Base-by-base conservation (phyloP, 176 grass and related monocot species). In the Oryza punctata region DNA sequence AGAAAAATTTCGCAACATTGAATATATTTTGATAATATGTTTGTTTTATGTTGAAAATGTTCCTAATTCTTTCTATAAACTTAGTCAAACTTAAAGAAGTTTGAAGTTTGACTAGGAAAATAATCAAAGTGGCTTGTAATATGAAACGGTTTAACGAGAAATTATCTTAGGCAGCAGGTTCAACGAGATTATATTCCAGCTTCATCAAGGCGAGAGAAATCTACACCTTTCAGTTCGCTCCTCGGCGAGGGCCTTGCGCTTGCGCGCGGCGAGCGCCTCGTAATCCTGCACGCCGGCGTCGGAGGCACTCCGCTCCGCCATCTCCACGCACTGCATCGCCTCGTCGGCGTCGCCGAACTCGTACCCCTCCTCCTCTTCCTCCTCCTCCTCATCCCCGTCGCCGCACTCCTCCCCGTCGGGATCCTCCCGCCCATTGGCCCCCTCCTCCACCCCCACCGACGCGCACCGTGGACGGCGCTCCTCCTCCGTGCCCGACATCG, bases 221-320 rank as follows among this genome's bases (percentile, higher is more conserved):
- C 10, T 28, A 33, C 18, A 91, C 89, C 81, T 73, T 29, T 78
- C 76, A n/a, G 87, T 82, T 16, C 63, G 73, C 26, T 93, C 77
- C 60, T 94, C 77, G 24, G 84, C 73, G 71, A 91, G 68, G 50
- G 87, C 89, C 82, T 91, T 93, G 82, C 96, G 91, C 77, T 98
- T 95, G 78, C 87, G 72, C 41, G 80, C 83, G 0, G 87, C 85
- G n/a, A 98, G 65, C 12, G 68, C 91, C 80, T 98, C 87, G 30
- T 91, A 88, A 65, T 93, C 91, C 3, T 90, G 87, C 25, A 75
- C 26, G 13, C 61, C 45, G n/a, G 71, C 49, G 52, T 21, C 29
- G 1, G 27, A 19, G 18, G 30, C 11, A 19, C 15, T 29, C 12
- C 63, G 25, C 52, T 64, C 85, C 76, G 85, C 81, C 69, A 84